Evolutionary conservation across 257 asterid genomes (phyloP), one percentile per base, ranked within the genome.

Genomic region (Solanum paucissectum): DNA sequence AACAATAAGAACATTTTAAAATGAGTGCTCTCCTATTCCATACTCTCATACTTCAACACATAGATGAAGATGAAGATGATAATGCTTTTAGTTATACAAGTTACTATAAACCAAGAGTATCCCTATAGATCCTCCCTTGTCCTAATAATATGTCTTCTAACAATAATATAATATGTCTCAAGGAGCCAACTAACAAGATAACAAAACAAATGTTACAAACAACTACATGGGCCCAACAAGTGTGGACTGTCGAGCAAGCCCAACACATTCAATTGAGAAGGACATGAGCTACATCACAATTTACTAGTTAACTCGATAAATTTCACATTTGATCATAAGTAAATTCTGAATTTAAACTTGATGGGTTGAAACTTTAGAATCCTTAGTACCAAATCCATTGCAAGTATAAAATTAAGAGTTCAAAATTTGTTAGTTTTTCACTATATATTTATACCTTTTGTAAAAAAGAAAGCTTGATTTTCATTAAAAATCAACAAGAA

Each of bases 121-220:
- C 81, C 77, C 23, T 7, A 32, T 71, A 12, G 25, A 55, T 55
- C 11, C 25, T 55, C 64, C 64, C 11, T 55, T 55, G 25, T 55
- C 64, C 64, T 55, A 55, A 18, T 13, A 58, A 7, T 66, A 71
- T 33, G 77, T 71, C 77, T 69, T 66, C 74, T 71, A 71, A 71
- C 42, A 71, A 33, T 73, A 62, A 23, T 62, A 62, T 23, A 71
- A 73, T 14, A 34, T 23, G 79, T 12, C 9, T 18, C 9, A 73
- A 69, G 49, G 49, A 33, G 81, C 81, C 29, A 34, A 20, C 81
- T 34, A 0, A 73, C 46, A 34, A 3, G 44, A 37, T 36, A 36
- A 37, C 83, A 74, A 36, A 37, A 74, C 49, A 74, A 74, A 36
- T 74, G 52, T 36, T 74, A 37, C 83, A 36, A 74, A 74, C 83